Percentiles rank a stretch among this genome's conserved stretches.
Conservation (phyloP, 345 rosid genomes). For the Gossypium ekmanianum region DNA sequence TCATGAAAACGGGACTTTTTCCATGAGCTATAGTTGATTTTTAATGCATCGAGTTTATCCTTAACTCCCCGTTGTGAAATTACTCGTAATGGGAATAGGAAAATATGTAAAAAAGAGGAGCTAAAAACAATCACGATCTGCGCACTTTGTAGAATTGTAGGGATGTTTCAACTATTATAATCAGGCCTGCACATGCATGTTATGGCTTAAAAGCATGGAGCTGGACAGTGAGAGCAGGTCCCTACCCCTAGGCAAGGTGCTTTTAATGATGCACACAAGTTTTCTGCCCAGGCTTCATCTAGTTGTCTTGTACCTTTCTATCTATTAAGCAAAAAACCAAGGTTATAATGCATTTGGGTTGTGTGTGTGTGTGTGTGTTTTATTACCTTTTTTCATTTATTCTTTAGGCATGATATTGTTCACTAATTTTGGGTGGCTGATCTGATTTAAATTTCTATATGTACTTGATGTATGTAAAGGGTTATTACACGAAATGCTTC, state of each 20-base stretch:
- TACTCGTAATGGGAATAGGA: not conserved
- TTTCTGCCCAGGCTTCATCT: not conserved
- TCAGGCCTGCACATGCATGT: not conserved
- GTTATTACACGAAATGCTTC: slow-evolving; percentile 88
- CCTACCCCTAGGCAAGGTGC: not conserved
- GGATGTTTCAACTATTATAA: not conserved
- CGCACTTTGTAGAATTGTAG: not conserved
- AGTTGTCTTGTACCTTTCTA: not conserved
- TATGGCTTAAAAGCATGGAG: not conserved
- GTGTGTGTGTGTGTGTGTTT: not conserved
- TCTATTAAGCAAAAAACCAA: not conserved
- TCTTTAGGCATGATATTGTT: slow-evolving; percentile 4
- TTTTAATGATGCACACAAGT: not conserved
- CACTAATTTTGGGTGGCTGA: slow-evolving; percentile 9
- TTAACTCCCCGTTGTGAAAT: not conserved
- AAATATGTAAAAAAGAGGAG: not conserved
- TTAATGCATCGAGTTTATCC: not conserved
- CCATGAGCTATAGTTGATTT: not conserved
- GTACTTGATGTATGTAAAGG: slow-evolving; percentile 44
- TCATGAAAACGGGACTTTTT: not conserved
- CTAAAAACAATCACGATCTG: not conserved
- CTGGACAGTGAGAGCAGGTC: not conserved
- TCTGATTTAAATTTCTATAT: slow-evolving; percentile 8
- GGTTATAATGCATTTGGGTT: not conserved
- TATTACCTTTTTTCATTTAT: not conserved